These are phyloP conservation scores for Mortierella polycephala DNA, from an alignment of 371 early-diverging fungal species.

Conservation along the genomic window DNA sequence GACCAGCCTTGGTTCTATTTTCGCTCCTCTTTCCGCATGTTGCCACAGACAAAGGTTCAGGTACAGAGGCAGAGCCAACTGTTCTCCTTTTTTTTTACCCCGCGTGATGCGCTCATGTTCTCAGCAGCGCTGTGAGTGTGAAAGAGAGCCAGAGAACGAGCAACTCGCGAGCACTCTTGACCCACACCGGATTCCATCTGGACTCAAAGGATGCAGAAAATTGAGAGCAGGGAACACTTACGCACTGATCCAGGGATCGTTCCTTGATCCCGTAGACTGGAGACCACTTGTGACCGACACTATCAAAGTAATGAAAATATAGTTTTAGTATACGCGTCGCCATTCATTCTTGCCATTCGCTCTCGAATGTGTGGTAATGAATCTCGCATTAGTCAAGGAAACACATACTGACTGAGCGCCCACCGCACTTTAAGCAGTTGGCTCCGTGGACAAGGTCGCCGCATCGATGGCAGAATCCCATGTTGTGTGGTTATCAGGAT, in stretches of 20 bases:
- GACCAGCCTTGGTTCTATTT: too few species aligned
- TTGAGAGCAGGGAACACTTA: slow-evolving; percentile 6
- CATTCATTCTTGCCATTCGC: too few species aligned
- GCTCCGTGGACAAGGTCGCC: slow-evolving; percentile 63
- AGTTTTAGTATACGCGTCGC: background rate
- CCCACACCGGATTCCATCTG: too few species aligned
- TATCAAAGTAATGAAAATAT: slow-evolving; percentile 9
- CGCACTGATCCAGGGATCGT: slow-evolving; percentile 54
- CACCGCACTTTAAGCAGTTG: slow-evolving; percentile 70
- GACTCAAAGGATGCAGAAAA: background rate
- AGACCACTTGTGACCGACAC: slow-evolving; percentile 64
- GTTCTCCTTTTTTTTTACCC: background rate
- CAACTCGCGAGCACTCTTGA: too few species aligned
- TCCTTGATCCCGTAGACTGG: slow-evolving; percentile 44
- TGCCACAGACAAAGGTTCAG: too few species aligned
- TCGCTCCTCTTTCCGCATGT: too few species aligned
- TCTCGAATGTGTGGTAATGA: too few species aligned
- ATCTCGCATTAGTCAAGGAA: background rate
- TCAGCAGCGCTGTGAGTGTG: background rate
- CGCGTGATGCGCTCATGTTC: slow-evolving; percentile 5
- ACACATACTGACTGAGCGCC: slow-evolving; percentile 65
- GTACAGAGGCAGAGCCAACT: too few species aligned
- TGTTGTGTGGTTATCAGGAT: slow-evolving; percentile 21
- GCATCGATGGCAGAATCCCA: slow-evolving; percentile 72
- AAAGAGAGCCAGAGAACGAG: too few species aligned